Conservation (phyloP, 73 alveolate species). For the Paramecium bursaria region DNA sequence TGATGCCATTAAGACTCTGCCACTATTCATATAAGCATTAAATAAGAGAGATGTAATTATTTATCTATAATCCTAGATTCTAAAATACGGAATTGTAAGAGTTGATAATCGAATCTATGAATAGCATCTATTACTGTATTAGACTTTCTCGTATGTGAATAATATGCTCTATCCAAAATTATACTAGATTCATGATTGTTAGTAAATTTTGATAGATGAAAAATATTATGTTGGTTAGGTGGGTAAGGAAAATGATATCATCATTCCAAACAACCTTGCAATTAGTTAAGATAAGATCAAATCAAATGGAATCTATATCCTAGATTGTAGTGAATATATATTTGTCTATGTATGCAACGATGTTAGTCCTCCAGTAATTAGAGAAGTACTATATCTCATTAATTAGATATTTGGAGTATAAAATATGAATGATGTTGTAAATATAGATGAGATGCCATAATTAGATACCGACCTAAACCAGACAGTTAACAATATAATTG, state of each 20-base stretch:
- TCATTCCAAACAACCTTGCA: slow-evolving; percentile 74
- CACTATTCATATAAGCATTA: slow-evolving; percentile 72
- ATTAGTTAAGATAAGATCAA: slow-evolving; percentile 51
- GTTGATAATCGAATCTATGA: slow-evolving; percentile 76
- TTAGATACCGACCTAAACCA: background rate
- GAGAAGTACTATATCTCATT: slow-evolving; percentile 44
- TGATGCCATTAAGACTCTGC: slow-evolving; percentile 73
- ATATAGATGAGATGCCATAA: slow-evolving; percentile 21
- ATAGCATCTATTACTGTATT: slow-evolving; percentile 64
- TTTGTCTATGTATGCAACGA: slow-evolving; percentile 74
- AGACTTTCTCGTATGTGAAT: slow-evolving; percentile 70
- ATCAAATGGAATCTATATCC: slow-evolving; percentile 66
- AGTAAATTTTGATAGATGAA: background rate
- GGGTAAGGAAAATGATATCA: slow-evolving; percentile 63
- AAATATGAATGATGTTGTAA: slow-evolving; percentile 1
- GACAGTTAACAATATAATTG: slow-evolving; percentile 13
- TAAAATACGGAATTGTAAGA: slow-evolving; percentile 64
- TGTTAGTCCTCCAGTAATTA: slow-evolving; percentile 25
- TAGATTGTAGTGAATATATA: slow-evolving; percentile 79
- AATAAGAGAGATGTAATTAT: slow-evolving; percentile 64
- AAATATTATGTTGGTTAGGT: slow-evolving; percentile 54
- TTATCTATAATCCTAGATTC: background rate
- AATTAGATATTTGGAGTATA: slow-evolving; percentile 58
- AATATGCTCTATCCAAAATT: slow-evolving; percentile 78
- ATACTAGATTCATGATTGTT: slow-evolving; percentile 71